Conservation (phyloP, 192 early-diverging fungal genomes). For the Gaertneriomyces sp. region DNA sequence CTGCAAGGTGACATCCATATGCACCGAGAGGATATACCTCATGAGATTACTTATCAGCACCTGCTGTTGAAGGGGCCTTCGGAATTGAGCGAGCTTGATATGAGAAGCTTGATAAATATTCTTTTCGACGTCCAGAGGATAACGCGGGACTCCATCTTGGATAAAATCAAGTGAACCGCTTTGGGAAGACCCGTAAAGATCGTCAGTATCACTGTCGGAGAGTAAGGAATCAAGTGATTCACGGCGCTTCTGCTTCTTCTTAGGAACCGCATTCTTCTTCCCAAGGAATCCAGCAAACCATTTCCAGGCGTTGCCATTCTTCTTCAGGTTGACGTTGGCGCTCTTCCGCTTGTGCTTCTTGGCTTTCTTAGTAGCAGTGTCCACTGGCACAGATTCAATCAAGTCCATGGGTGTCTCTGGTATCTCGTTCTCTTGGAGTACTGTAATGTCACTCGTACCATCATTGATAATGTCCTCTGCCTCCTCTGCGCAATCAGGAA, state of each 20-base stretch:
- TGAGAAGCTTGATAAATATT: slow-evolving; percentile 43
- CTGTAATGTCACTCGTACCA: background rate
- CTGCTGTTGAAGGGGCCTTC: slow-evolving; percentile 43
- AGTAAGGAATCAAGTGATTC: background rate
- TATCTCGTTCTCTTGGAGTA: background rate
- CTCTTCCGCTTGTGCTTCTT: background rate
- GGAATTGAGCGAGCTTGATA: slow-evolving; percentile 44
- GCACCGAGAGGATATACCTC: slow-evolving; percentile 53
- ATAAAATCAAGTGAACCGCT: background rate
- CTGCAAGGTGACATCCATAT: slow-evolving; percentile 50
- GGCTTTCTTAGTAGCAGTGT: background rate
- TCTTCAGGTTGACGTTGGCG: slow-evolving; percentile 8
- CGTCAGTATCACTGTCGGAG: background rate
- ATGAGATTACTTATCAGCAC: slow-evolving; percentile 52
- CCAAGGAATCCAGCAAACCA: slow-evolving; percentile 20
- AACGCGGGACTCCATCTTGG: slow-evolving; percentile 1
- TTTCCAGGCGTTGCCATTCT: slow-evolving; percentile 22
- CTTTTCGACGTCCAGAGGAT: slow-evolving; percentile 35
- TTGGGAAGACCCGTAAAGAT: background rate
- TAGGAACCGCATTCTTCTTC: slow-evolving; percentile 2
- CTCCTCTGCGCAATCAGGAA: background rate
- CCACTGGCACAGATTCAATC: too few species aligned
- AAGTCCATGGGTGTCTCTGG: too few species aligned
- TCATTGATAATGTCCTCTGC: background rate
- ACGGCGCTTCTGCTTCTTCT: background rate